Evolutionary conservation across 768 basidiomycete genomes (phyloP), one percentile per base, ranked within the genome.

Genomic region (Boletus rubropictus): DNA sequence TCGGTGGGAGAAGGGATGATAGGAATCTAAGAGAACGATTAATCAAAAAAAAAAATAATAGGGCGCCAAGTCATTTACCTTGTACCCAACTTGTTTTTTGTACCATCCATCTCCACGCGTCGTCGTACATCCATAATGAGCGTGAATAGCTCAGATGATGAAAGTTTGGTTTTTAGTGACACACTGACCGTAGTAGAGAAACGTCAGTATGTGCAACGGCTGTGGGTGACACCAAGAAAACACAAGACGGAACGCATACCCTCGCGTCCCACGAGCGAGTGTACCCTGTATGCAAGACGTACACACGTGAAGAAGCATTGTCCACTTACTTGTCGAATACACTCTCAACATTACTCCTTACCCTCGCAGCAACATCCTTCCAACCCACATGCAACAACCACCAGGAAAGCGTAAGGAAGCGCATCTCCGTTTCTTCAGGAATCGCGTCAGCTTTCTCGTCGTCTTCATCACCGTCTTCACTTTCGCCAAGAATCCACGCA

Each of bases 311-410:
- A 14, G 15, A 46, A 46, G 12, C 11, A 18, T 10, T 4, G 64
- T 22, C 9, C 12, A 70, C 87, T 54, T 50, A 94, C 93, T 80
- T 80, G 44, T 89, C 84, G 48, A 96, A 89, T 0, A 88, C 89
- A 48, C 84, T 84, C 57, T 89, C 84, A 0, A 93, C 89, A 0
- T 79, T 85, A 28, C 76, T 68, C 54, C 82, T 69, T 0, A 93
- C 86, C 32, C 88, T 71, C 53, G 81, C 80, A 0, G 79, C 81
- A 0, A 97, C 76, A 48, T 85, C 84, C 55, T 84, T 87, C 92
- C 93, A 95, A 0, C 94, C 92, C 4, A 91, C 85, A 60, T 96
- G 84, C 46, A 95, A 58, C 9, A 95, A 72, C 91, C 92, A 95
- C 91, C 92, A 97, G 32, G 83, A 88, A 56, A 94, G 77, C 0